Percentiles rank a stretch among this genome's conserved stretches.
Conservation (phyloP, 2,329 filamentous ascomycete species). For the Botryotinia calthae region DNA sequence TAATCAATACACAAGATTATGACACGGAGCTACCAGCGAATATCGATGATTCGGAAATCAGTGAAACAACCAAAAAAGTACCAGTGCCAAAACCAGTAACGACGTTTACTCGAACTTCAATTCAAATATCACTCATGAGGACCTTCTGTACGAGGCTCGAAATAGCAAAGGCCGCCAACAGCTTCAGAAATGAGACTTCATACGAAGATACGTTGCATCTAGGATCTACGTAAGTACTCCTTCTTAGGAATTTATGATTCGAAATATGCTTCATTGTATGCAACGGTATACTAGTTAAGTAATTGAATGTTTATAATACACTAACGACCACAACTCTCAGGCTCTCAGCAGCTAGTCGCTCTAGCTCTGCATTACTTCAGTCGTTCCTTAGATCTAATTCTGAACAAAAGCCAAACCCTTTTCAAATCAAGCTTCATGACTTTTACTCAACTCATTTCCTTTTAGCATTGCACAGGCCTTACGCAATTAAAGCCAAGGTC, state of each 20-base stretch:
- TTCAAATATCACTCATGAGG: slow-evolving; percentile 47
- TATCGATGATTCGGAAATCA: slow-evolving; percentile 51
- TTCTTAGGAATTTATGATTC: slow-evolving; percentile 32
- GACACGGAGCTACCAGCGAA: slow-evolving; percentile 51
- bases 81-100: slow-evolving; percentile 29
- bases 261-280: background rate
- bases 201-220: slow-evolving; percentile 50
- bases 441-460: slow-evolving; percentile 54
- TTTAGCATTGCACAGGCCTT: slow-evolving; percentile 53
- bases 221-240: slow-evolving; percentile 40
- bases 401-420: slow-evolving; percentile 12
- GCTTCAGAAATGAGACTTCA: slow-evolving; percentile 43
- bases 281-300: background rate
- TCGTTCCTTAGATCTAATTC: slow-evolving; percentile 8
- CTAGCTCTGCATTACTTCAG: slow-evolving; percentile 5
- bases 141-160: slow-evolving; percentile 46
- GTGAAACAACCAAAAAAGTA: slow-evolving; percentile 37
- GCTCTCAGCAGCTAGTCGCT: background rate
- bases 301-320: background rate
- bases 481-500: slow-evolving; percentile 43
- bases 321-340: background rate
- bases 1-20: slow-evolving; percentile 47
- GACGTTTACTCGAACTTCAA: slow-evolving; percentile 48
- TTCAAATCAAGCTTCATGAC: slow-evolving; percentile 47
- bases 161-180: slow-evolving; percentile 48